Evolutionary conservation across 139 green algal species (phyloP), one percentile per base, ranked within the genome.

Genomic region (Mesostigma viride): DNA sequence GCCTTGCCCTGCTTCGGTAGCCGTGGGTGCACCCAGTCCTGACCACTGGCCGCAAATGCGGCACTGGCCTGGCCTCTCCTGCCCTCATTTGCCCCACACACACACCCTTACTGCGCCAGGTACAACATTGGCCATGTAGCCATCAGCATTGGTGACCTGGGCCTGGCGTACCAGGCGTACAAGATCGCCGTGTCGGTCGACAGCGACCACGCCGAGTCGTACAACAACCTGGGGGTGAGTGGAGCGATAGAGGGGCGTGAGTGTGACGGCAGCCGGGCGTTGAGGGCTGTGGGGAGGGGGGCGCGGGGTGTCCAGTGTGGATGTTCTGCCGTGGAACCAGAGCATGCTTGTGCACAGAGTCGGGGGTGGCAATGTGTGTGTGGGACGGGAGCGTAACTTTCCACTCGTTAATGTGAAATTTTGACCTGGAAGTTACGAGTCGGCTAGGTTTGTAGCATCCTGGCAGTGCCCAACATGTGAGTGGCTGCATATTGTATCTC

Each of bases 61-160:
- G n/a, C n/a, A n/a, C n/a, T n/a, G n/a, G n/a, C n/a, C n/a, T n/a
- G n/a, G n/a, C n/a, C n/a, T n/a, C n/a, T n/a, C n/a, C n/a, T n/a
- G n/a, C n/a, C n/a, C n/a, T n/a, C n/a, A n/a, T n/a, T n/a, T n/a
- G n/a, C n/a, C n/a, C n/a, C n/a, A n/a, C n/a, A n/a, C n/a, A n/a
- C n/a, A n/a, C n/a, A n/a, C n/a, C n/a, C n/a, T n/a, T 53, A 17
- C 17, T 53, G 40, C 17, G 14, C 14, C 40, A 53, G 40, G 40
- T 76, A 68, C 63, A 76, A 76, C 56, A 35, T 76, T 33, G 32
- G 34, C 8, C 77, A 85, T 69, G 68, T 90, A 17, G 83, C 78
- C 1, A 76, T 89, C 28, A 83, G 83, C 36, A 88, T 93, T 45
- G 87, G 85, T 1, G 85, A 93, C 68, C 58, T 86, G 20, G 76